phyloP scores from a whole-genome alignment of 1,284 basidiomycete species.

The Ceratobasidium papillatum region DNA sequence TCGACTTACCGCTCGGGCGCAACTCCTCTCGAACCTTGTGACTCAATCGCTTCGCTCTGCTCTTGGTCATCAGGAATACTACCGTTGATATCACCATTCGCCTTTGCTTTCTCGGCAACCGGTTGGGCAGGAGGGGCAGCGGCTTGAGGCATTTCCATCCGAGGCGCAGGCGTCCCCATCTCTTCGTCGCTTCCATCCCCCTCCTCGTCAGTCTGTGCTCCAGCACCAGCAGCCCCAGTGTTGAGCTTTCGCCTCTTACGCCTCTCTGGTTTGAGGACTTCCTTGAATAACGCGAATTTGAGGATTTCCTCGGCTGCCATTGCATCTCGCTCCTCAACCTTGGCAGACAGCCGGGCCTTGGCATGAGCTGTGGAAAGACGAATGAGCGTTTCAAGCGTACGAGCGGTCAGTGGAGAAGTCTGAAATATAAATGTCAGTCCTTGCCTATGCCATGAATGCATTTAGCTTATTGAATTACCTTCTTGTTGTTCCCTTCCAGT shows the following conservation, averaged over 20 bases:
- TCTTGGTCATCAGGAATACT: conserved; percentile 45
- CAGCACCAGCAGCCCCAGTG: conserved; percentile 60
- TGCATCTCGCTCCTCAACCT: conserved; percentile 89
- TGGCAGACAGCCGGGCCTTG: conserved; percentile 88
- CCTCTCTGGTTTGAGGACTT: conserved; percentile 84
- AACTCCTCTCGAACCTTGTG: conserved; percentile 39
- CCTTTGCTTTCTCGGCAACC: conserved; percentile 20
- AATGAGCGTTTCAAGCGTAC: conserved; percentile 98
- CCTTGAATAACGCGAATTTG: conserved; percentile 97
- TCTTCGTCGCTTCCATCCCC: conserved; percentile 62
- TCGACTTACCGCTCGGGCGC: conserved; percentile 63
- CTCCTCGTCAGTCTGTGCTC: conserved; percentile 53
- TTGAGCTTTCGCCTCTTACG: conserved; percentile 85
- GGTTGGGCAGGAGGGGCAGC: conserved; percentile 17
- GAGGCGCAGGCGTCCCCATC: conserved; percentile 57
- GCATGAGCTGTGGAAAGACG: conserved; percentile 98
- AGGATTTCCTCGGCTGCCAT: conserved; percentile 93
- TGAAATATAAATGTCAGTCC: conserved; percentile 51
- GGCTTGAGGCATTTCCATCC: conserved; percentile 61
- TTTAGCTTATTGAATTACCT: conserved; percentile 58
- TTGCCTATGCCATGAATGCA: background rate
- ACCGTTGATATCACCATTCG: conserved; percentile 49
- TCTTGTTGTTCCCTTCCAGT: conserved; percentile 88
- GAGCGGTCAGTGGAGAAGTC: conserved; percentile 97
- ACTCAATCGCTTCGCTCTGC: conserved; percentile 27